Evolutionary conservation across 2,329 filamentous ascomycete genomes (phyloP), one percentile per base, ranked within the genome.

Genomic region (Verticillium dahliae): DNA sequence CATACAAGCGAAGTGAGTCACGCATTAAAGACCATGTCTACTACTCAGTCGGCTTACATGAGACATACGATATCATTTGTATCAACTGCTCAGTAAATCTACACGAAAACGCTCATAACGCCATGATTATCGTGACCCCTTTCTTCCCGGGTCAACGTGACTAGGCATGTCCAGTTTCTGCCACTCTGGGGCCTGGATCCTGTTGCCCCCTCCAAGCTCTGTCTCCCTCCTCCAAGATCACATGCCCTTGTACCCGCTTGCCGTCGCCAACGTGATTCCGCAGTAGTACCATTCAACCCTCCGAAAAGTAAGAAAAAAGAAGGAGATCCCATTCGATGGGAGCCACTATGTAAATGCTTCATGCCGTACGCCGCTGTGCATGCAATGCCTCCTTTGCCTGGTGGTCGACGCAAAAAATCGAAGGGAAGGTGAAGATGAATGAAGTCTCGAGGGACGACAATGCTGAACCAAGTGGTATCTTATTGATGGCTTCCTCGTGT

Each of bases 51-150:
- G 35, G 62, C 62, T 62, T 62, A 58, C 13, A 18, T 50, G 45
- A 50, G 45, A 61, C 61, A 37, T 65, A 65, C 58, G 57, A 31
- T 65, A 63, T 63, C 63, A 61, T 61, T 65, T 60, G 56, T 61
- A 65, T 66, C 65, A 60, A 61, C 64, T 65, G 63, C 62, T 66
- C 63, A 62, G 63, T 60, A 65, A 64, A 65, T 66, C 64, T 66
- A 66, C 63, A 66, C 64, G 59, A 62, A n/a, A 50, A 50, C 45
- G 45, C 45, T 50, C 45, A 50, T 50, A 50, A 50, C 45, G 45
- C 55, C 37, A 56, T 38, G 31, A 37, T 18, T 56, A 39, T 55
- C 50, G 39, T 52, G 33, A 56, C 61, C 52, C 41, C 27, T 27
- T 27, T 27, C 27, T 27, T 15, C 57, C 34, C 45, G 27, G 27